Evolutionary conservation across 306 rosid species (phyloP), one percentile per base, ranked within the genome.

Genomic region (Sicyos baderoa): DNA sequence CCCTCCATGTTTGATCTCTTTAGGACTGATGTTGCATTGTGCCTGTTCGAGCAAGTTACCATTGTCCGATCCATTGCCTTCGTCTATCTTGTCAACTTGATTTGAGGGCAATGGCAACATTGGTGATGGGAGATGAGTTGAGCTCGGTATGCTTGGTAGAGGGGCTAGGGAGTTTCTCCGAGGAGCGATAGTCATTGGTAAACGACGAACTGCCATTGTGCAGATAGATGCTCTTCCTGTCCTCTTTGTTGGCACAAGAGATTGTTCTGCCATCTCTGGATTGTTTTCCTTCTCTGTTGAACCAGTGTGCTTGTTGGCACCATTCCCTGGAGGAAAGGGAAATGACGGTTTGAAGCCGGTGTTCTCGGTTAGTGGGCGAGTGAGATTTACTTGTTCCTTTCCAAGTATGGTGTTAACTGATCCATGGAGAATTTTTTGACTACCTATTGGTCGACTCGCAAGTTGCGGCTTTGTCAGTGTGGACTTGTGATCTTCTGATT

Each of bases 131-230:
- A 81, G 74, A 35, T 85, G 89, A 42, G 82, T 45, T 27, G 81
- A 75, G 82, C 73, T 77, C 25, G 88, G 80, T 47, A 75, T 45
- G 73, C 73, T 82, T 54, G 88, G 98, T 73, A 89, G 83, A 16
- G 99, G 99, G 64, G 88, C 88, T 54, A 94, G 79, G 62, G 99
- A 94, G 83, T 79, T 85, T 54, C 97, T 85, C 83, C 99, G 84
- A n/a, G 91, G 84, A 57, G 83, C 88, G 3, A 70, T 35, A 23
- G 74, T 81, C 9, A 78, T 75, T 45, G 91, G 91, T 61, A 78
- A 37, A 3, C 84, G 87, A 9, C 83, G 78, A 16, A 85, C 56
- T 0, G 56, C 72, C 84, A 87, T 71, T 18, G 87, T 75, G 77
- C 93, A 89, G 9, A 89, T 77, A 25, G 96, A 89, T 54, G 85